Base-by-base conservation (phyloP, 139 green algal genomes). In the Tetratostichococcus sp. region DNA sequence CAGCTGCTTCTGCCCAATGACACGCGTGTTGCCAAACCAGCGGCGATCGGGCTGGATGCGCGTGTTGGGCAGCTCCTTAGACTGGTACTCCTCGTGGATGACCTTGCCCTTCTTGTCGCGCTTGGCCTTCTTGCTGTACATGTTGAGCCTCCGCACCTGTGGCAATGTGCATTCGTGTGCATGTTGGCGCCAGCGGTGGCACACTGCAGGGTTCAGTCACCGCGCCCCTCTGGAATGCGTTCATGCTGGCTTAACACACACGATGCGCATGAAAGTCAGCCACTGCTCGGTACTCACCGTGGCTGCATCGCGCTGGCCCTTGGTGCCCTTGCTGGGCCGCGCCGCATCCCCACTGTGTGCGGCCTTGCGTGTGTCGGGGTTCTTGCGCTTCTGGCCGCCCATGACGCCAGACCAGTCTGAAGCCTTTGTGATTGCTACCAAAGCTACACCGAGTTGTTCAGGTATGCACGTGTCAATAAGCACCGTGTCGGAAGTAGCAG, bases 21-120 rank as follows among this genome's bases (percentile, higher is more conserved):
- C 93, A 35, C 96, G 90, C 21, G 96, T 98, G 87, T 99, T 99
- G 71, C 95, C 93, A 77, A 98, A 97, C 93, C 91, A 97, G 30
- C 96, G 87, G 16, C 96, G 83, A 83, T 99, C 95, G 25, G 96
- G 96, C 71, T 97, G 89, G 74, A 99, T 99, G 57, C 96, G 86
- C 25, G 93, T 98, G 67, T 75, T 93, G n/a, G 96, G 96, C 50
- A 98, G 83, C 2, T 97, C 95, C 76, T 93, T 95, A 42, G 85
- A 95, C 83, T 99, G 96, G 42, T 97, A 82, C 19, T 97, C 91
- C 86, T 97, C 78, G 73, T 91, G 87, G 21, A 98, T 77, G 28
- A 98, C 66, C 23, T 89, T 89, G 6, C 96, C 96, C 19, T 95
- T 93, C 75, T 91, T 96, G 87, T 99, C 93, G 1, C 96, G 78